phyloP scores from a whole-genome alignment of 257 asterid genomes.

The Ajuga chamaepitys region DNA sequence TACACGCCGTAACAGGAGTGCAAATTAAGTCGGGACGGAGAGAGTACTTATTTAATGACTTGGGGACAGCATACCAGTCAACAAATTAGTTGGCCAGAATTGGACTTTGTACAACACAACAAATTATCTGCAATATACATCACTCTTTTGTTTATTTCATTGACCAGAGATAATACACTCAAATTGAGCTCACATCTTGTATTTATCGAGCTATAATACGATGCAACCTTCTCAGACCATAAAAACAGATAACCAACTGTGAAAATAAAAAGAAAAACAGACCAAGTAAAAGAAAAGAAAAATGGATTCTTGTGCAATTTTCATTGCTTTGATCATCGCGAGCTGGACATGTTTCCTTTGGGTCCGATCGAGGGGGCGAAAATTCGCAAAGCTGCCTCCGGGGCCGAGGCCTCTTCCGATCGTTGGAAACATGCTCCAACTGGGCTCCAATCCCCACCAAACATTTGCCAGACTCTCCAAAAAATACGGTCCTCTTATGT shows the following conservation, averaged over 20 bases:
- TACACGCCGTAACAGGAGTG: too few relatives aligned
- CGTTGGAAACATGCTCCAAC: constrained; percentile 15
- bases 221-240: neutral
- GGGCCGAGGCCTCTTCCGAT: neutral
- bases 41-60: too few relatives aligned
- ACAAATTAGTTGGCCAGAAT: too few relatives aligned
- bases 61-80: too few relatives aligned
- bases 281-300: neutral
- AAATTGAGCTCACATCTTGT: neutral
- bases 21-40: too few relatives aligned
- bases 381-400: neutral
- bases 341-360: neutral
- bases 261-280: too few relatives aligned
- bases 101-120: too few relatives aligned
- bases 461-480: constrained; percentile 17
- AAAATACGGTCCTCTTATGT: constrained; percentile 21
- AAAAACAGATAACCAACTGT: neutral
- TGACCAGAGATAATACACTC: neutral
- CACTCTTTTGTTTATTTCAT: too few relatives aligned
- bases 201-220: neutral
- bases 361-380: neutral
- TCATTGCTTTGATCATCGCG: neutral
- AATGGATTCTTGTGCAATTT: neutral
- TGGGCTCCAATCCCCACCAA: constrained; percentile 9
- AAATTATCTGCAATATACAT: too few relatives aligned